Conservation (phyloP, 2,329 filamentous ascomycete species). For the Camptophora hylomeconis region DNA sequence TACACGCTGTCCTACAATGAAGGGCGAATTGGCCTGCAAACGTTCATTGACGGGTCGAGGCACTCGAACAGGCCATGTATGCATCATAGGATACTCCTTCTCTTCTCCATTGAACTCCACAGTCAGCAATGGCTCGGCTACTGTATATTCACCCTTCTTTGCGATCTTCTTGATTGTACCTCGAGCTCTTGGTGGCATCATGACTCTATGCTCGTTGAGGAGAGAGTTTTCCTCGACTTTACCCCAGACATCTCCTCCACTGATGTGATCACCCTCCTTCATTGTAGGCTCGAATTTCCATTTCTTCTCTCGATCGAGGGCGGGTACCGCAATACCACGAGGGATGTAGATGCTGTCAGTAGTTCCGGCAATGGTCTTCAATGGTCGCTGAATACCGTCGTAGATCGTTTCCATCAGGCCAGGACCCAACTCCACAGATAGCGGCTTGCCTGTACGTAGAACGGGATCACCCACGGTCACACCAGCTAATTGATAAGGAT, state of each 20-base stretch:
- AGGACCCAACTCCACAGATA: constrained; percentile 93
- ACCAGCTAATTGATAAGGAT: too few species aligned
- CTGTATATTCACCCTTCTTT: constrained; percentile 81
- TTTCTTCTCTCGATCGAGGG: constrained; percentile 80
- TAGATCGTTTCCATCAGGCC: constrained; percentile 98
- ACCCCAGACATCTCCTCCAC: constrained; percentile 92
- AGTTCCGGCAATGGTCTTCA: constrained; percentile 65
- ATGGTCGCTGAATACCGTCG: constrained; percentile 94
- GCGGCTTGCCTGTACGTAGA: constrained; percentile 75
- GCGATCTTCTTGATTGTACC: constrained; percentile 89
- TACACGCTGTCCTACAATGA: constrained; percentile 93
- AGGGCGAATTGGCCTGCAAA: constrained; percentile 74
- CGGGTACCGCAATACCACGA: constrained; percentile 76
- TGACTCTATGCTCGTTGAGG: constrained; percentile 81
- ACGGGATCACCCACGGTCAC: constrained; percentile 94
- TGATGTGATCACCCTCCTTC: constrained; percentile 95
- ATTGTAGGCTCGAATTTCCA: constrained; percentile 86
- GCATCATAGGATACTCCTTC: constrained; percentile 94
- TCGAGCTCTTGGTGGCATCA: constrained; percentile 77
- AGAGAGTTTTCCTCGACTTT: constrained; percentile 93
- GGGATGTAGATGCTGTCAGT: constrained; percentile 94
- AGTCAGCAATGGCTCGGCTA: constrained; percentile 86
- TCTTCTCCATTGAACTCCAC: constrained; percentile 96
- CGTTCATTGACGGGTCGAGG: constrained; percentile 87
- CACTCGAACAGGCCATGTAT: constrained; percentile 94